Evolutionary conservation across 2,329 filamentous ascomycete species (phyloP), one percentile per base, ranked within the genome.

Genomic region (Trichophyton equinum): DNA sequence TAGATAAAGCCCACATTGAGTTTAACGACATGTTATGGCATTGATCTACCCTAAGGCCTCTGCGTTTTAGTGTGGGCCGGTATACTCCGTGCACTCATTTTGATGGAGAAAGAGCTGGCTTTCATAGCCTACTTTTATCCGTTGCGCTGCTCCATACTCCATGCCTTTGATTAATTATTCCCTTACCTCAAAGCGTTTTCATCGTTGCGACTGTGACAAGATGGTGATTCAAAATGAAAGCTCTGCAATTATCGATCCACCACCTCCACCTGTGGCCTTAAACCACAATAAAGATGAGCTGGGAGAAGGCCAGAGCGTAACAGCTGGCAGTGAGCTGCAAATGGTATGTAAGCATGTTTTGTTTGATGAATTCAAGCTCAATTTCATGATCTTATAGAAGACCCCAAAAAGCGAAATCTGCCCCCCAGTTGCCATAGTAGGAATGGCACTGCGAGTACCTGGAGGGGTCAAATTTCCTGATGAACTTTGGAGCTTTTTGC

Each of bases 401-500:
- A 46, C n/a, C n/a, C n/a, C 18, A 7, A 20, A 46, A 8, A 18
- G 11, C 1, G 44, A 25, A 47, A 18, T 20, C 44, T 47, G n/a
- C 9, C 44, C 33, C 15, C 61, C 59, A 4, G 47, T 63, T 8
- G 61, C 61, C 20, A 57, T 63, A 7, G n/a, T 38, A 8, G 59
- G 60, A 9, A 59, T 63, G 36, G 60, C 44, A 20, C 25, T 22
- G 20, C 44, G 62, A 13, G 27, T 61, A 6, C 62, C 62, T 4
- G 62, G 62, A 13, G 62, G 62, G 1, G 27, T 60, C 3, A 51
- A n/a, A 8, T 18, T 44, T 13, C 18, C 46, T 3, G 44, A 59
- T 3, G 42, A 56, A 4, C 33, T 61, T 2, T 63, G 59, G 59
- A 63, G 40, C 33, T 65, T 61, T 40, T 65, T 44, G 3, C 33